These are phyloP conservation scores for Ustilago xerochloae DNA, from an alignment of 1,284 basidiomycete species.

Conservation along the genomic window DNA sequence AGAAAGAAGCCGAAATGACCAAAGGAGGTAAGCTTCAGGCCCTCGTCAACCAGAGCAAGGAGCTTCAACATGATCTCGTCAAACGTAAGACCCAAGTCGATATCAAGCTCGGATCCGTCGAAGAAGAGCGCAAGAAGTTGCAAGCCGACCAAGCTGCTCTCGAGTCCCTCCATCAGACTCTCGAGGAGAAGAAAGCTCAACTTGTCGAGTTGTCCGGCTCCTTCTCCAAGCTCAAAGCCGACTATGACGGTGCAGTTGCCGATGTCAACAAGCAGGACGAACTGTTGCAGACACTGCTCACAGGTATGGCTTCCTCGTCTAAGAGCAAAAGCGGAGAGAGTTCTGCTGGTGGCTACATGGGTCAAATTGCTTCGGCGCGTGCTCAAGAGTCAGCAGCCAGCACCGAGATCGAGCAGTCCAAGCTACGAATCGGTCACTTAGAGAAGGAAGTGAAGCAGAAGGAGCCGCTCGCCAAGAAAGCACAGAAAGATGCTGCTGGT, in stretches of 20 bases:
- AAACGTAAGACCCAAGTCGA: constrained; percentile 89
- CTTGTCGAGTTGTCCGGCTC: constrained; percentile 38
- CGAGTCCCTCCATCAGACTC: constrained; percentile 67
- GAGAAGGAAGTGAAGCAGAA: constrained; percentile 84
- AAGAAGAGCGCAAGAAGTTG: constrained; percentile 81
- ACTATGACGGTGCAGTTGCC: constrained; percentile 76
- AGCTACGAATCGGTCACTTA: constrained; percentile 80
- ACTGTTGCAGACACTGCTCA: constrained; percentile 92
- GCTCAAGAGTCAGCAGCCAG: constrained; percentile 79
- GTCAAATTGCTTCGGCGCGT: constrained; percentile 90
- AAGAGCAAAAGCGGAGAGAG: constrained; percentile 72
- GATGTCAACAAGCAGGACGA: constrained; percentile 84
- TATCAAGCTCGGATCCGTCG: constrained; percentile 80
- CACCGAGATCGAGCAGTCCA: constrained; percentile 87
- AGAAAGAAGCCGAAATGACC: constrained; percentile 73
- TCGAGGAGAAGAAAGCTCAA: constrained; percentile 68
- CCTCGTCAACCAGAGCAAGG: constrained; percentile 81
- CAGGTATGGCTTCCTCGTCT: constrained; percentile 80
- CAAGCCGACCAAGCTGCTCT: constrained; percentile 73
- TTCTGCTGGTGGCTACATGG: constrained; percentile 90
- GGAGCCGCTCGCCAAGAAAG: constrained; percentile 83
- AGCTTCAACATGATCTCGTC: constrained; percentile 84
- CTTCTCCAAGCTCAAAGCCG: constrained; percentile 71
- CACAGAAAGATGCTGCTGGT: constrained; percentile 85
- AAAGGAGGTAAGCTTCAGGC: constrained; percentile 84